Conservation (phyloP, 1,284 basidiomycete genomes). For the Afroboletus lepidellus region DNA sequence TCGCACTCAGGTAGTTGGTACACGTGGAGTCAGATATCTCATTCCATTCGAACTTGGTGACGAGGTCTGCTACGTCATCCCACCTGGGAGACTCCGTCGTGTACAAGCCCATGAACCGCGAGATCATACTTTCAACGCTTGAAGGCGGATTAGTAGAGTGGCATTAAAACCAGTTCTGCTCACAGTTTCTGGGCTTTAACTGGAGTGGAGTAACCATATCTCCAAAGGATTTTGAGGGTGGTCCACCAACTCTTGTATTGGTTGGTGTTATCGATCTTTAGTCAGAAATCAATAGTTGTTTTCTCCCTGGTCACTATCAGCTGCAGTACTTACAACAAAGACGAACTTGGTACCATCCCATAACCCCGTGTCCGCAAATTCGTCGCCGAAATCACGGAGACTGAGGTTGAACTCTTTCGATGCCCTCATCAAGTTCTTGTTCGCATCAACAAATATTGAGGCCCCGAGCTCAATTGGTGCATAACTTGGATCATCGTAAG, state of each 20-base stretch:
- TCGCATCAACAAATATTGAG: slow-evolving; percentile 82
- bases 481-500: slow-evolving; percentile 65
- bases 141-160: slow-evolving; percentile 4
- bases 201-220: slow-evolving; percentile 80
- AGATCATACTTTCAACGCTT: slow-evolving; percentile 60
- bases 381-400: slow-evolving; percentile 51
- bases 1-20: slow-evolving; percentile 56
- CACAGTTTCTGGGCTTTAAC: slow-evolving; percentile 58
- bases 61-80: slow-evolving; percentile 60
- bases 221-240: slow-evolving; percentile 68
- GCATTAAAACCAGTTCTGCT: slow-evolving; percentile 21
- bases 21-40: slow-evolving; percentile 54
- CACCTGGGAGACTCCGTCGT: slow-evolving; percentile 59
- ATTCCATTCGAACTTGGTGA: slow-evolving; percentile 52
- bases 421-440: slow-evolving; percentile 83
- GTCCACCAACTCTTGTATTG: slow-evolving; percentile 63
- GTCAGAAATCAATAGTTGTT: not conserved
- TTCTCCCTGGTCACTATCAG: slow-evolving; percentile 26
- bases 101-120: slow-evolving; percentile 62
- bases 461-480: slow-evolving; percentile 82
- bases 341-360: slow-evolving; percentile 84
- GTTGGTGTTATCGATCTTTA: slow-evolving; percentile 49
- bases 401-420: slow-evolving; percentile 78
- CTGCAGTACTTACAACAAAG: slow-evolving; percentile 49
- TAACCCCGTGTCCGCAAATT: slow-evolving; percentile 57